Percentiles rank a stretch among this genome's conserved stretches.
These are phyloP conservation scores for Aureobasidium sp. DNA, from an alignment of 2,329 filamentous ascomycete genomes.

Conservation along the genomic window DNA sequence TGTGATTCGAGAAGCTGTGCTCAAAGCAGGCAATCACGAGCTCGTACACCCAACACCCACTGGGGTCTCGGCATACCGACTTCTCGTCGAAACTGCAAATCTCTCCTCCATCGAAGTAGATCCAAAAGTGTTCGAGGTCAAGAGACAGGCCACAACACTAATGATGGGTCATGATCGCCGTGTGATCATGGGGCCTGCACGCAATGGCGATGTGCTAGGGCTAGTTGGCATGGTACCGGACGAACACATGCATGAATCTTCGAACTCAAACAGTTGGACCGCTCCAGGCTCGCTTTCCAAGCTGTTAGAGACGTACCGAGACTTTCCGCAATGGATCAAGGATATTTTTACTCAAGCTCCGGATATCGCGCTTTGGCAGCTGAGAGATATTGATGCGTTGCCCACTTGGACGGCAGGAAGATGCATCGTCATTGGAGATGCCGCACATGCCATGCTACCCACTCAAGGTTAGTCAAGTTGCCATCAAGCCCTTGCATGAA, in stretches of 20 bases:
- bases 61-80: too few species aligned
- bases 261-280: too few species aligned
- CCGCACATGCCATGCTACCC: conserved; percentile 25
- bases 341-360: conserved; percentile 28
- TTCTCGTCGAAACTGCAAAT: too few species aligned
- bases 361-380: conserved; percentile 39
- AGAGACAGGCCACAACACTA: too few species aligned
- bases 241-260: too few species aligned
- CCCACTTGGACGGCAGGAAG: conserved; percentile 28
- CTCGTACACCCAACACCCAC: conserved; percentile 19
- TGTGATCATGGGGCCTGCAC: too few species aligned
- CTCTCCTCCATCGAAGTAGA: too few species aligned
- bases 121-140: too few species aligned
- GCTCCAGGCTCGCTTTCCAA: too few species aligned
- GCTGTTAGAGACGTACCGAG: conserved; percentile 22
- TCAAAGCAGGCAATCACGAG: conserved; percentile 12
- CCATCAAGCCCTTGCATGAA: conserved; percentile 25
- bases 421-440: conserved; percentile 29
- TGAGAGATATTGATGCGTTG: conserved; percentile 39
- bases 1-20: conserved; percentile 22
- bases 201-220: too few species aligned
- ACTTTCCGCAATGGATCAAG: conserved; percentile 38
- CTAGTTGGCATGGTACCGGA: too few species aligned
- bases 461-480: conserved; percentile 28
- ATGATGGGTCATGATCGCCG: too few species aligned